Evolutionary conservation across 2,329 filamentous ascomycete genomes (phyloP).

Genomic region (Neophaeococcomyces mojaviensis): DNA sequence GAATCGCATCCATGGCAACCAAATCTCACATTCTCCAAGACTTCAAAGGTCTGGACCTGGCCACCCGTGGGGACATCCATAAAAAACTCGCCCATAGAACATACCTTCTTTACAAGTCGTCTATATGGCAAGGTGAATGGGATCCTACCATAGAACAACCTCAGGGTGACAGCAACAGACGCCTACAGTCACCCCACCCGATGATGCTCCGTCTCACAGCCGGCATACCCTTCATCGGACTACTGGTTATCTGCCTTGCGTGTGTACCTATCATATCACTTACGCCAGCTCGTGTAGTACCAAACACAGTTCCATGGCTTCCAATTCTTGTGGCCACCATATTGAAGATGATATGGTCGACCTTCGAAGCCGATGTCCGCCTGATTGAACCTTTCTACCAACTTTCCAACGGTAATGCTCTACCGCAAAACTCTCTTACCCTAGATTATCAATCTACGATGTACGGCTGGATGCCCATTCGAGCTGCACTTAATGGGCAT

Average conservation of each 20-base stretch:
- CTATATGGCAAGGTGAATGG: conserved; percentile 45
- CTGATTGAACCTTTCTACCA: conserved; percentile 44
- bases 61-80: conserved; percentile 37
- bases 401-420: conserved; percentile 37
- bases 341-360: conserved; percentile 42
- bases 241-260: conserved; percentile 32
- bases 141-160: conserved; percentile 27
- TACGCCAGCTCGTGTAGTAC: conserved; percentile 30
- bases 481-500: conserved; percentile 37
- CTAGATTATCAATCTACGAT: conserved; percentile 44
- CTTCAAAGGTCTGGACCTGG: conserved; percentile 40
- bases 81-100: conserved; percentile 38
- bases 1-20: conserved; percentile 45
- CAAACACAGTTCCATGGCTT: conserved; percentile 37
- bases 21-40: conserved; percentile 44
- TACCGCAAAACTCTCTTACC: conserved; percentile 38
- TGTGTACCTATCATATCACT: conserved; percentile 39
- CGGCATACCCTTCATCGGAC: conserved; percentile 35
- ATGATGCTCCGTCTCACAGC: conserved; percentile 36
- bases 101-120: conserved; percentile 44
- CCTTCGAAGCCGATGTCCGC: conserved; percentile 40
- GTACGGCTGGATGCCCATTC: conserved; percentile 37
- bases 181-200: conserved; percentile 34
- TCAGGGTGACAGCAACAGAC: conserved; percentile 21
- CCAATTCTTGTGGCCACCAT: conserved; percentile 38